phyloP scores from a whole-genome alignment of 805 yeast genomes.

The Saccharomycopsis vini region DNA sequence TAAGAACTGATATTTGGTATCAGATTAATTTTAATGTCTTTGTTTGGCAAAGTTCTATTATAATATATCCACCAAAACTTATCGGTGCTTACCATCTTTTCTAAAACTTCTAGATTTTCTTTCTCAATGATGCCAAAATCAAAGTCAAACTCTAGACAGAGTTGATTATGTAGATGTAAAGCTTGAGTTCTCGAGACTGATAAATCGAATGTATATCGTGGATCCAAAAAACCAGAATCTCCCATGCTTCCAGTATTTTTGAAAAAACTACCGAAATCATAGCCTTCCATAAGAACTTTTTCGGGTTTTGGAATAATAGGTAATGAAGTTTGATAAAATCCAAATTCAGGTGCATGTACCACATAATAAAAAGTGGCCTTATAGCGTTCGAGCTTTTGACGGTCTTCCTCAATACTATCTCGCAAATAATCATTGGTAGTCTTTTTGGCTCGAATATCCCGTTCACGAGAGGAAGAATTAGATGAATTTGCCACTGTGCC shows the following conservation, averaged over 20 bases:
- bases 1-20: background rate
- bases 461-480: background rate
- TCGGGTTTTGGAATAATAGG: constrained; percentile 14
- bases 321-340: constrained; percentile 17
- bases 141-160: constrained; percentile 6
- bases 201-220: constrained; percentile 15
- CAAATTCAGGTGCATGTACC: constrained; percentile 12
- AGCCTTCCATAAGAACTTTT: background rate
- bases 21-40: background rate
- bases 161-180: constrained; percentile 13
- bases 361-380: constrained; percentile 15
- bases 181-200: constrained; percentile 15
- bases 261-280: too few species aligned
- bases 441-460: background rate
- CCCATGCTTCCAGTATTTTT: background rate
- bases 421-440: constrained; percentile 4
- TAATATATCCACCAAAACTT: constrained; percentile 20
- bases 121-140: too few species aligned
- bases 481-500: too few species aligned
- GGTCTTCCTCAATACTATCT: constrained; percentile 10
- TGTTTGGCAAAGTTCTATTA: background rate
- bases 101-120: background rate
- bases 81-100: constrained; percentile 17
- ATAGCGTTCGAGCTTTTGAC: constrained; percentile 10
- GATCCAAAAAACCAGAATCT: constrained; percentile 18